A percentile compares a stretch with the other conserved stretches of the same genome.
Conservation (phyloP, 1,284 basidiomycete species). For the Cryptococcus floricola region DNA sequence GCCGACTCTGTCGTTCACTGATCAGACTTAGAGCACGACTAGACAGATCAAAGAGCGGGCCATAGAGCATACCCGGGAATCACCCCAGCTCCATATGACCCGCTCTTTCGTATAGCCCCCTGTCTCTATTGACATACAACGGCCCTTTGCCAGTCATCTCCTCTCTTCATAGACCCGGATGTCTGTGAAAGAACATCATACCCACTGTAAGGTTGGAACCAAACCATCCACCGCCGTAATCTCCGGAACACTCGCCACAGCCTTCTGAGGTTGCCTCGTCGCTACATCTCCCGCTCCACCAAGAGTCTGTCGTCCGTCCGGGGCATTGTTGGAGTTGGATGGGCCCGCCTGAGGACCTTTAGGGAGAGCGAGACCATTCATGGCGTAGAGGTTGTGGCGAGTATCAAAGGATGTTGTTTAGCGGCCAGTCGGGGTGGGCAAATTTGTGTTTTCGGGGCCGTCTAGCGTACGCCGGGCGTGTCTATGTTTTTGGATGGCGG, state of each 20-base stretch:
- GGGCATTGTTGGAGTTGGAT: background rate
- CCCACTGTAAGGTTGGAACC: constrained; percentile 81
- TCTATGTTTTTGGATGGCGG: background rate
- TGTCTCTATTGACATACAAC: background rate
- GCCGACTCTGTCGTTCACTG: background rate
- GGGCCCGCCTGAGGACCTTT: constrained; percentile 7
- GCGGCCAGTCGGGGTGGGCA: background rate
- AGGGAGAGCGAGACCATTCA: constrained; percentile 17
- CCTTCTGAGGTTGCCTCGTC: constrained; percentile 14
- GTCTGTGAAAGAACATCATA: constrained; percentile 21
- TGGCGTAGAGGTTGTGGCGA: constrained; percentile 1
- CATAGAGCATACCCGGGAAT: background rate
- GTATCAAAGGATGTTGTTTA: background rate
- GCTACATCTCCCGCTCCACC: constrained; percentile 13
- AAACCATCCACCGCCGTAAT: constrained; percentile 93
- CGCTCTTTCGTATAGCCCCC: background rate
- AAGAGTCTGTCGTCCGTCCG: constrained; percentile 5
- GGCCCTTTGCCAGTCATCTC: too few relatives aligned
- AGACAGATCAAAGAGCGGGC: background rate
- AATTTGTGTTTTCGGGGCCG: background rate
- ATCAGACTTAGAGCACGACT: background rate
- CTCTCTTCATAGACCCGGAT: background rate
- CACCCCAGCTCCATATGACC: background rate
- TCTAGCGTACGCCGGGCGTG: background rate
- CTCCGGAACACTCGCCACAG: constrained; percentile 51